Percentiles rank a stretch among this genome's conserved stretches.
These are phyloP conservation scores for Eucalyptus polybractea DNA, from an alignment of 345 rosid species.

Conservation along the genomic window DNA sequence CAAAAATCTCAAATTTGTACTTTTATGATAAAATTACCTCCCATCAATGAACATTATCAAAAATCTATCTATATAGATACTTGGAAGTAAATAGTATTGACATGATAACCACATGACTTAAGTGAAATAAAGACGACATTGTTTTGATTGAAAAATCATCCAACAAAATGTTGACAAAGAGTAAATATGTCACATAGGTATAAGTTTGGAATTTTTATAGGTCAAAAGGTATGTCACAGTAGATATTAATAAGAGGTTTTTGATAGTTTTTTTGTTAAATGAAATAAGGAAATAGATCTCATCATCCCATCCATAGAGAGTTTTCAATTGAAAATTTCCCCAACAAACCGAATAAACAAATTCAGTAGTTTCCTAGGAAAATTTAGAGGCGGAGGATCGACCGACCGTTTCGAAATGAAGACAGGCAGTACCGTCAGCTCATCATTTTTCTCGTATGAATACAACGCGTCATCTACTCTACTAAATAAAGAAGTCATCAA, in stretches of 20 bases:
- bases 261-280: neutral
- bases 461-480: neutral
- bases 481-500: neutral
- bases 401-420: neutral
- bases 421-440: neutral
- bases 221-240: neutral
- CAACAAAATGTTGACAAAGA: neutral
- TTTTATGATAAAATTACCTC: no score
- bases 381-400: neutral
- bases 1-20: neutral
- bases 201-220: accelerated
- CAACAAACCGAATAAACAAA: neutral
- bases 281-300: neutral
- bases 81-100: neutral
- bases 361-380: neutral
- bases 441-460: neutral
- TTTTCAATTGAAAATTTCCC: neutral
- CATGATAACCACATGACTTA: no score
- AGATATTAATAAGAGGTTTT: neutral
- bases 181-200: no score
- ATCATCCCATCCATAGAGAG: neutral
- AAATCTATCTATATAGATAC: no score
- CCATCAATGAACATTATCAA: neutral
- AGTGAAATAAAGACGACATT: no score
- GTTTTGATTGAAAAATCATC: neutral